Evolutionary conservation across 2,329 filamentous ascomycete genomes (phyloP), one percentile per base, ranked within the genome.

Genomic region (Elsinoe necatrix): DNA sequence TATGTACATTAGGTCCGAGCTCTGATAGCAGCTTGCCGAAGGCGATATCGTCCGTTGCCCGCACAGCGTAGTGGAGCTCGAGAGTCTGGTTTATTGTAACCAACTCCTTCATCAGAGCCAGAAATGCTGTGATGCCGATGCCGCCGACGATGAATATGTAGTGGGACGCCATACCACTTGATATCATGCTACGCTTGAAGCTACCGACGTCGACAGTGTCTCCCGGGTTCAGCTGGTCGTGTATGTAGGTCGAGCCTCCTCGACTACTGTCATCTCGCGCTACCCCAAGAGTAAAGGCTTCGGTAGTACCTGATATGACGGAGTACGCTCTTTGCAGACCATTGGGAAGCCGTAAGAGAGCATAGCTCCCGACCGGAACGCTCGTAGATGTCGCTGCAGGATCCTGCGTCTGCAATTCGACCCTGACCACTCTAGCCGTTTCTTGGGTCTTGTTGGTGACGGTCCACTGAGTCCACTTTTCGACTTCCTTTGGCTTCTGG

Each of bases 101-200:
- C 11, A 71, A 65, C 11, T 65, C 59, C 50, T 77, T 68, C 2
- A 80, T 64, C 21, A 81, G 69, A 0, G 71, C 63, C 7, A 86
- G 63, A 60, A 86, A 86, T 0, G 83, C 83, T 1, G 84, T 86
- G 59, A 86, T 78, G 0, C 83, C 84, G 27, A 86, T 81, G 0
- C 83, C 84, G 8, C 80, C 83, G 0, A 76, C 81, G 27, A 87
- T 77, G 62, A 85, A 80, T 37, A 86, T 72, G n/a, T n/a, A 41
- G n/a, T 41, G 37, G 4, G 37, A 41, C n/a, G 37, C 37, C 37
- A 41, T 41, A 3, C 37, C 37, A n/a, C 14, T 41, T 14, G 37
- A n/a, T 14, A 20, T 16, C 18, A 41, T 41, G 37, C 37, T 41
- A 60, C 85, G 82, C 51, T 79, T 80, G 27, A 83, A 74, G 29